Evolutionary conservation across 2,329 filamentous ascomycete genomes (phyloP).

Genomic region (Fusarium austroafricanum): DNA sequence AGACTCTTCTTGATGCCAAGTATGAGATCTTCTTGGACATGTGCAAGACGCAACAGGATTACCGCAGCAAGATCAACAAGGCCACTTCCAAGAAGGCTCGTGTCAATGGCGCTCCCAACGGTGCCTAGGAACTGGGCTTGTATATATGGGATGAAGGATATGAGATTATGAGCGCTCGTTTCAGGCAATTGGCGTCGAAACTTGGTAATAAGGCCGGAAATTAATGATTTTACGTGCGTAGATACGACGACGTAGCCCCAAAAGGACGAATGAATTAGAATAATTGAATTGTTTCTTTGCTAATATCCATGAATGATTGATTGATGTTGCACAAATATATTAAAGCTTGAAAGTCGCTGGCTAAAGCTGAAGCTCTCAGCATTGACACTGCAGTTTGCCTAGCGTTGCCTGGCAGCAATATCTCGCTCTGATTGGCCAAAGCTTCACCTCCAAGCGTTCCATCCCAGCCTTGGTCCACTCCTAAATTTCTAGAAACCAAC

Average conservation of each 20-base stretch:
- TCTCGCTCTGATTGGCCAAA: conserved; percentile 50
- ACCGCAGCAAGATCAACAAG: conserved; percentile 81
- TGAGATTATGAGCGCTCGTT: conserved; percentile 17
- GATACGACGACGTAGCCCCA: conserved; percentile 7
- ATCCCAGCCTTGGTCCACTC: conserved; percentile 44
- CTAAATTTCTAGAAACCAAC: conserved; percentile 50
- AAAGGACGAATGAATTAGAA: conserved; percentile 27
- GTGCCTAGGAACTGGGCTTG: conserved; percentile 32
- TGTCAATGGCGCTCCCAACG: conserved; percentile 49
- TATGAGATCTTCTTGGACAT: conserved; percentile 97
- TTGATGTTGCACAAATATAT: background rate
- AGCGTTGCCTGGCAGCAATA: conserved; percentile 33
- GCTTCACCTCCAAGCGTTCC: conserved; percentile 45
- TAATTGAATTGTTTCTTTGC: conserved; percentile 4
- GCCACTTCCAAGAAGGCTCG: conserved; percentile 56
- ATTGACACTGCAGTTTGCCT: conserved; percentile 14
- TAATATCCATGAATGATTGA: background rate
- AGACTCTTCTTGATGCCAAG: conserved; percentile 84
- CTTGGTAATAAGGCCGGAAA: conserved; percentile 19
- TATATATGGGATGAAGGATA: conserved; percentile 3
- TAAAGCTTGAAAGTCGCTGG: background rate
- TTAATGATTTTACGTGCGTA: conserved; percentile 26
- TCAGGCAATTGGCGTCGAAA: conserved; percentile 27
- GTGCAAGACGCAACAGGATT: conserved; percentile 85
- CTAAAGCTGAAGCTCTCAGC: conserved; percentile 14